Percentiles rank a stretch among this genome's conserved stretches.
These are phyloP conservation scores for Candida insectalens DNA, from an alignment of 805 yeast genomes.

Conservation along the genomic window DNA sequence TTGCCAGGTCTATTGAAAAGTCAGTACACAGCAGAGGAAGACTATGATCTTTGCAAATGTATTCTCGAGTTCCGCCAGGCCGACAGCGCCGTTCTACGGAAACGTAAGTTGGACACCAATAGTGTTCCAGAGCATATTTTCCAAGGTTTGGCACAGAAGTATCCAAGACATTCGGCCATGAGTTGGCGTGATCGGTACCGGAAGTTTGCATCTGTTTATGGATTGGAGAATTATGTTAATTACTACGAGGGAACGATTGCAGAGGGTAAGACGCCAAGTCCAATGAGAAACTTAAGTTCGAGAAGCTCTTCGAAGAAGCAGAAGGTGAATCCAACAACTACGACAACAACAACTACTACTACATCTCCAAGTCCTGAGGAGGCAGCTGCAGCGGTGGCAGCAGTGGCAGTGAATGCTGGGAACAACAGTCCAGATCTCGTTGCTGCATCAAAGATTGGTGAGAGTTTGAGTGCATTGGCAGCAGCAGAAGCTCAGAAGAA, in stretches of 20 bases:
- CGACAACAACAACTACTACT: conserved; percentile 2
- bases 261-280: conserved; percentile 35
- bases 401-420: neutral
- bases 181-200: conserved; percentile 83
- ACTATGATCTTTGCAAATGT: conserved; percentile 42
- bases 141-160: conserved; percentile 26
- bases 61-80: conserved; percentile 15
- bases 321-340: conserved; percentile 2
- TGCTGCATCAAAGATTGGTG: neutral
- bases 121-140: conserved; percentile 30
- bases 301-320: conserved; percentile 27
- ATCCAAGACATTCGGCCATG: conserved; percentile 48
- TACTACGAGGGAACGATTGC: conserved; percentile 38
- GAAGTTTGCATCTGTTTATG: conserved; percentile 56
- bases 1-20: conserved; percentile 46
- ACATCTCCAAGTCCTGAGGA: too few species aligned
- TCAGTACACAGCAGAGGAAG: conserved; percentile 63
- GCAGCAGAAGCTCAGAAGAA: neutral
- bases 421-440: neutral
- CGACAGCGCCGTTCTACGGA: conserved; percentile 5
- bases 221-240: conserved; percentile 44
- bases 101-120: conserved; percentile 14
- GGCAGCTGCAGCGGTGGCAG: conserved; percentile 1
- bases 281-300: conserved; percentile 49
- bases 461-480: too few species aligned